Conservation (phyloP, 345 rosid species). For the Gossypium stocksii region DNA sequence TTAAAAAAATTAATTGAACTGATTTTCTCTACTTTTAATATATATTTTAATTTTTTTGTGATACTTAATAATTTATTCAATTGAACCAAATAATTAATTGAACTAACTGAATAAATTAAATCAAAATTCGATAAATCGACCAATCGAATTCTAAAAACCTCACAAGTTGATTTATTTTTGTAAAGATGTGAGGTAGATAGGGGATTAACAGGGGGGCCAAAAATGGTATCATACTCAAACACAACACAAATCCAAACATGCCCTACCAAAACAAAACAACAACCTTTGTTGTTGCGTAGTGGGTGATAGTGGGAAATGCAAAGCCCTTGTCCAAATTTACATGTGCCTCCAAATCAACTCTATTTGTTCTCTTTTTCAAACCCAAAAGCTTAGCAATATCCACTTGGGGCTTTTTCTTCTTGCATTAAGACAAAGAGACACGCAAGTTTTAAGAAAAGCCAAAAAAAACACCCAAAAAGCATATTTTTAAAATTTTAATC, state of each 20-base stretch:
- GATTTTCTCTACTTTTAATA: no score
- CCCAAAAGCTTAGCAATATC: slow-evolving; percentile 17
- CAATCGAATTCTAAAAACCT: no score
- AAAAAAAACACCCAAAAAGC: slow-evolving; percentile 3
- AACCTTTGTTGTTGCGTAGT: slow-evolving; percentile 37
- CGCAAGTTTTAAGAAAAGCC: slow-evolving; percentile 18
- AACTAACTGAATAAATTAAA: no score
- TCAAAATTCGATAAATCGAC: no score
- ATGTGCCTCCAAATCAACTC: slow-evolving; percentile 34
- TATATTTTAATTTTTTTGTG: no score
- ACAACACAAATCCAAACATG: slow-evolving; percentile 37
- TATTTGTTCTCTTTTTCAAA: slow-evolving; percentile 31
- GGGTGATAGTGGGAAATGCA: slow-evolving; percentile 44
- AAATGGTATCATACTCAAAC: slow-evolving; percentile 33
- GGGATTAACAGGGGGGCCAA: slow-evolving; percentile 54
- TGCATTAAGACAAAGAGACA: slow-evolving; percentile 30
- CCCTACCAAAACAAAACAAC: slow-evolving; percentile 49
- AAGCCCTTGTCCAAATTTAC: slow-evolving; percentile 15
- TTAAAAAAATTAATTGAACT: no score
- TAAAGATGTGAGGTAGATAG: slow-evolving; percentile 25
- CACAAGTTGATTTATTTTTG: slow-evolving; percentile 12
- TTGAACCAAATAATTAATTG: no score
- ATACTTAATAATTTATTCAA: no score
- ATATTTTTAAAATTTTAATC: background rate
- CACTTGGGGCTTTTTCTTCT: slow-evolving; percentile 28